Evolutionary conservation across 2,329 filamentous ascomycete species (phyloP).

Genomic region (Blastomyces emzantsi): DNA sequence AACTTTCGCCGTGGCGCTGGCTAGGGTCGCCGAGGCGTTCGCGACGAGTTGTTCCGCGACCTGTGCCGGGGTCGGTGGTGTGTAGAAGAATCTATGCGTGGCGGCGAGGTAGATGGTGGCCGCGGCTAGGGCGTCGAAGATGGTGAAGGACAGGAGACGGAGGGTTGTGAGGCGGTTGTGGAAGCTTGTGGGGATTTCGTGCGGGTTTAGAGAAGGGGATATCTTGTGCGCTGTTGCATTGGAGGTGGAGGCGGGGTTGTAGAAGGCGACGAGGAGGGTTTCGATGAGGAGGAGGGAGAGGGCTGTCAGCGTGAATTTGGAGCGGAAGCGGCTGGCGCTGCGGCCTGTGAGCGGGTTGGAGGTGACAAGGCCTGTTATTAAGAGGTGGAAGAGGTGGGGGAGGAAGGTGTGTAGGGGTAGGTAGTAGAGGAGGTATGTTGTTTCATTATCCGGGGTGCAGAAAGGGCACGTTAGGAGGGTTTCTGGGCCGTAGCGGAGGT

Average conservation of each 20-base stretch:
- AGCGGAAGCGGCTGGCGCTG: conserved; percentile 60
- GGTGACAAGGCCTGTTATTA: conserved; percentile 62
- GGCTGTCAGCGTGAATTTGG: conserved; percentile 56
- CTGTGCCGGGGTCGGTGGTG: conserved; percentile 52
- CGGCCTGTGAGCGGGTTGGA: conserved; percentile 56
- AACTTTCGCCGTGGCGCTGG: conserved; percentile 55
- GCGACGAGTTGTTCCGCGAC: conserved; percentile 51
- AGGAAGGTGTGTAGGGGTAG: conserved; percentile 58
- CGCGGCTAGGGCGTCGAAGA: conserved; percentile 56
- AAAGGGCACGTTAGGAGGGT: conserved; percentile 70
- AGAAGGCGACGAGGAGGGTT: conserved; percentile 54
- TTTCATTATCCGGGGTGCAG: conserved; percentile 61
- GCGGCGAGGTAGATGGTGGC: conserved; percentile 63
- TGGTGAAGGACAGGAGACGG: conserved; percentile 55
- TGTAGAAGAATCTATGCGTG: conserved; percentile 69
- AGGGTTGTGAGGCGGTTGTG: conserved; percentile 44
- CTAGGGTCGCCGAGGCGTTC: conserved; percentile 46
- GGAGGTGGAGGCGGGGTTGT: conserved; percentile 33
- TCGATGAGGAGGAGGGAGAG: conserved; percentile 54
- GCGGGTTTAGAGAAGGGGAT: background rate
- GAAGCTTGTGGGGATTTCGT: conserved; percentile 22
- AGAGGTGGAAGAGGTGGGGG: conserved; percentile 73
- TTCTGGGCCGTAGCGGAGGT: conserved; percentile 71
- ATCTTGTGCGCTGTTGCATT: background rate
- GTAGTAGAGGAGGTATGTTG: conserved; percentile 70